These are phyloP conservation scores for Comarum palustre DNA, from an alignment of 306 rosid genomes.

Conservation along the genomic window DNA sequence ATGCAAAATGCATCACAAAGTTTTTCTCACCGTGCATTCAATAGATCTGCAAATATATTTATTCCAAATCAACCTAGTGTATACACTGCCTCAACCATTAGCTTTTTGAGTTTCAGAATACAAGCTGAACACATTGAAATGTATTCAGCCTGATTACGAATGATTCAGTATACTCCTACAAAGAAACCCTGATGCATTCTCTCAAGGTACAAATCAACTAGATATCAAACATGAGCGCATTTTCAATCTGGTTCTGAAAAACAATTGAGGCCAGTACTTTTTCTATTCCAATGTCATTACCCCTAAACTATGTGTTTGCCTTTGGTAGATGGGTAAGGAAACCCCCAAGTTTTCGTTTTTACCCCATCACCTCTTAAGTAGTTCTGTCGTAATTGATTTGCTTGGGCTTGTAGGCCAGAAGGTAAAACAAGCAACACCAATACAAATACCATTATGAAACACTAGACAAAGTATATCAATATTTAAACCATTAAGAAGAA, in stretches of 20 bases:
- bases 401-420: neutral
- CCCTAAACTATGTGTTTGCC: neutral
- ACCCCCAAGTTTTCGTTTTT: neutral
- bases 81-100: neutral
- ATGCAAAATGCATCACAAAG: neutral
- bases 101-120: neutral
- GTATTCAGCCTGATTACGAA: neutral
- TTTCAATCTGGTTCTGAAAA: neutral
- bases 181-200: neutral
- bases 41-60: neutral
- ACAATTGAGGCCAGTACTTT: neutral
- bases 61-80: neutral
- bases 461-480: neutral
- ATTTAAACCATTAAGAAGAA: too few relatives aligned
- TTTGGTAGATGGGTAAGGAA: neutral
- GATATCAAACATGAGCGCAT: neutral
- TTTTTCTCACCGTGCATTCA: neutral
- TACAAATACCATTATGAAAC: neutral
- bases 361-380: neutral
- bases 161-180: neutral
- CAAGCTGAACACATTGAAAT: neutral
- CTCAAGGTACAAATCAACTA: neutral
- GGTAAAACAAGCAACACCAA: neutral
- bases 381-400: neutral
- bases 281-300: neutral